phyloP scores from a whole-genome alignment of 768 basidiomycete genomes.

The Leccinum barrowsii region DNA sequence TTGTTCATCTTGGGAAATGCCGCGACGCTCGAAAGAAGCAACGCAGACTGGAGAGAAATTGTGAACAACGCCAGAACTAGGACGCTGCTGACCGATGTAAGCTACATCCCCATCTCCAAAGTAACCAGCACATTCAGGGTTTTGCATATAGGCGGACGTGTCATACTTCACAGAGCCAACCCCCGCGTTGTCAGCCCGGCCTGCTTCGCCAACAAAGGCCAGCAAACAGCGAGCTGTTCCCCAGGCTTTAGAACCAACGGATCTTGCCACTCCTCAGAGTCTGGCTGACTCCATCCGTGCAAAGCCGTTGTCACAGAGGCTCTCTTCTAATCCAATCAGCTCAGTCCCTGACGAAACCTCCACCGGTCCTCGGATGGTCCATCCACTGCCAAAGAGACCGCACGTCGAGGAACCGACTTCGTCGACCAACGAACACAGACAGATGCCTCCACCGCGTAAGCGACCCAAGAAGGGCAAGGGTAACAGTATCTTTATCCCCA shows the following conservation, averaged over 20 bases:
- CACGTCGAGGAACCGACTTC: slow-evolving; percentile 15
- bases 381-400: slow-evolving; percentile 19
- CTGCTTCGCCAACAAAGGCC: slow-evolving; percentile 19
- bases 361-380: background rate
- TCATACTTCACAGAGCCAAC: slow-evolving; percentile 38
- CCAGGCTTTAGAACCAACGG: slow-evolving; percentile 25
- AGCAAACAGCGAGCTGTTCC: slow-evolving; percentile 20
- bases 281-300: slow-evolving; percentile 29
- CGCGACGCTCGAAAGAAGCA: slow-evolving; percentile 83
- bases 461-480: slow-evolving; percentile 32
- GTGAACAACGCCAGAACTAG: slow-evolving; percentile 71
- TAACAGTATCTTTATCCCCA: slow-evolving; percentile 58
- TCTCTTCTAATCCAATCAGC: background rate
- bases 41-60: slow-evolving; percentile 75
- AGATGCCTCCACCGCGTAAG: slow-evolving; percentile 29
- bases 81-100: slow-evolving; percentile 60
- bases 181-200: slow-evolving; percentile 12
- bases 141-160: slow-evolving; percentile 27
- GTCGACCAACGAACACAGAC: slow-evolving; percentile 18
- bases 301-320: slow-evolving; percentile 19
- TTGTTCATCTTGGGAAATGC: slow-evolving; percentile 92
- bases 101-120: background rate
- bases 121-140: background rate
- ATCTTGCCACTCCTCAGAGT: slow-evolving; percentile 39
- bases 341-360: background rate